Evolutionary conservation across 2,329 filamentous ascomycete species (phyloP).

Genomic region (Trichoderma hamatum): DNA sequence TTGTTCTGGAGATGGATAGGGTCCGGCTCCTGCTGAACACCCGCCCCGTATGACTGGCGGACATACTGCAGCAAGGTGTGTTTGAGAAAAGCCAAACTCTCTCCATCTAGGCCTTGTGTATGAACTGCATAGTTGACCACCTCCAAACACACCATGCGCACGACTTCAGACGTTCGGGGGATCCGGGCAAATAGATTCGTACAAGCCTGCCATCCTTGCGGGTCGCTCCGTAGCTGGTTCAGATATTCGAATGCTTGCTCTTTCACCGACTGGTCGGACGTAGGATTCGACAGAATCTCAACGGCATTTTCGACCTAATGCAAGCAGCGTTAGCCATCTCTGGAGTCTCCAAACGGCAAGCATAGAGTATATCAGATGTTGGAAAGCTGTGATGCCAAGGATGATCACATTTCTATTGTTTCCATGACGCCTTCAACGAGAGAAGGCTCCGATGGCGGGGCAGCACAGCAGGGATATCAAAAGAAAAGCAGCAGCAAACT

Average conservation of each 20-base stretch:
- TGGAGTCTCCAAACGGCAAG: background rate
- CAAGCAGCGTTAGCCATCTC: constrained; percentile 8
- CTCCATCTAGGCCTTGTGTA: constrained; percentile 71
- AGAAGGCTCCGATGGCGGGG: constrained; percentile 25
- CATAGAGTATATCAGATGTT: background rate
- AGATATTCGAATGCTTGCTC: constrained; percentile 81
- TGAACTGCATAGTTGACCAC: constrained; percentile 92
- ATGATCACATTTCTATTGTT: background rate
- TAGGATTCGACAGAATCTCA: constrained; percentile 85
- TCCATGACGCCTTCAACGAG: constrained; percentile 17
- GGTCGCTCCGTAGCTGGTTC: constrained; percentile 76
- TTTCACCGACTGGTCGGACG: constrained; percentile 74
- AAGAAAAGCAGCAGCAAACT: background rate
- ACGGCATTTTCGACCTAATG: constrained; percentile 88
- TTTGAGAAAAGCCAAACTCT: constrained; percentile 75
- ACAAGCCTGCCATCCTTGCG: constrained; percentile 88
- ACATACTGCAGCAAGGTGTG: constrained; percentile 82
- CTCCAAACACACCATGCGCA: constrained; percentile 87
- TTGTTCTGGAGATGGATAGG: constrained; percentile 87
- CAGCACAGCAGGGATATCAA: background rate
- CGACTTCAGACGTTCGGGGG: constrained; percentile 77
- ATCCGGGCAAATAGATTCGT: constrained; percentile 80
- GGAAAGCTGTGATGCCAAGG: background rate
- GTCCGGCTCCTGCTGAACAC: constrained; percentile 65
- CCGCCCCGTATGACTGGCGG: constrained; percentile 70